These are phyloP conservation scores for Vanilla planifolia DNA, from an alignment of 106 monocot genomes.

Conservation along the genomic window DNA sequence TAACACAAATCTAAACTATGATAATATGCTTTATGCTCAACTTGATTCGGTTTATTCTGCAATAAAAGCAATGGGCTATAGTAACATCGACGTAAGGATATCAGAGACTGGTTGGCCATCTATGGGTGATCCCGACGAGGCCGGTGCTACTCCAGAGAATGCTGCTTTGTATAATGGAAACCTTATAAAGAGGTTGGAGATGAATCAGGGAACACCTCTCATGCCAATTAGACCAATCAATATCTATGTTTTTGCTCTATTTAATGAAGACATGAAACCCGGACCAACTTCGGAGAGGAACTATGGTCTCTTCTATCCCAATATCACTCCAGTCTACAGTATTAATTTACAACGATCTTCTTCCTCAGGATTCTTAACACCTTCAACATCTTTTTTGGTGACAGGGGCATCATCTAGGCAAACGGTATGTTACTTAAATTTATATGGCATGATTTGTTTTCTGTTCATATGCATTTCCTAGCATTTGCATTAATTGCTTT, in stretches of 20 bases:
- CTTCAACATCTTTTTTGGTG: conserved; percentile 3
- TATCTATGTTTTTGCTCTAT: conserved; percentile 55
- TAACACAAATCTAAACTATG: conserved; percentile 44
- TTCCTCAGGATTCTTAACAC: not conserved
- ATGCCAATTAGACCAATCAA: conserved; percentile 44
- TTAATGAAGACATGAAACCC: conserved; percentile 55
- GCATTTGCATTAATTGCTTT: no score
- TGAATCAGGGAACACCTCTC: conserved; percentile 52
- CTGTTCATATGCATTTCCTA: no score
- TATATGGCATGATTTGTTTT: not conserved
- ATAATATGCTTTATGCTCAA: conserved; percentile 77
- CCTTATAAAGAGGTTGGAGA: conserved; percentile 37
- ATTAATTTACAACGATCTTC: conserved; percentile 23
- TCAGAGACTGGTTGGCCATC: conserved; percentile 82
- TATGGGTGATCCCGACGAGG: conserved; percentile 52
- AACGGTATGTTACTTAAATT: not conserved
- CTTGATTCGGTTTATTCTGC: conserved; percentile 55
- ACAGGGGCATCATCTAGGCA: not conserved
- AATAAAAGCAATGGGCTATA: conserved; percentile 39
- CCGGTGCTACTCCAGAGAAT: conserved; percentile 44
- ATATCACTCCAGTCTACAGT: conserved; percentile 42
- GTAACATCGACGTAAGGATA: conserved; percentile 26
- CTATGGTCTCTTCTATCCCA: conserved; percentile 57
- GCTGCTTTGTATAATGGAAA: conserved; percentile 60
- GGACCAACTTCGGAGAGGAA: conserved; percentile 68